Conservation (phyloP, 495 filamentous ascomycete genomes). For the Xylona heveae region DNA sequence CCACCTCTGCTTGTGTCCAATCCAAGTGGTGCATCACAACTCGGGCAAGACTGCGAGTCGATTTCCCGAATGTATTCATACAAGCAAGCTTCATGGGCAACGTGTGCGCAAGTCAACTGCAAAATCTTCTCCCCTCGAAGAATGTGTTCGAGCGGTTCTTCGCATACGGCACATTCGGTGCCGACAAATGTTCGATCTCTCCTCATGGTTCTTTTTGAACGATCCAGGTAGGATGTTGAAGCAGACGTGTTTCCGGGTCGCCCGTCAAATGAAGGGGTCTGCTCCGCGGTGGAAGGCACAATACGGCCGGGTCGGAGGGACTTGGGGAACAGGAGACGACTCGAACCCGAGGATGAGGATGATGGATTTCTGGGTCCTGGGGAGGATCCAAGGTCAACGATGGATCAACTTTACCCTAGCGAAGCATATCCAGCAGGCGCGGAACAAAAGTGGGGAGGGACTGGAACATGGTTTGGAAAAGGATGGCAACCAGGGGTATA, state of each 20-base stretch:
- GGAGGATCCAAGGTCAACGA: too few relatives aligned
- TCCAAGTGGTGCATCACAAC: slow-evolving; percentile 81
- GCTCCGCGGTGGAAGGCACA: too few relatives aligned
- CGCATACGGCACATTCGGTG: slow-evolving; percentile 85
- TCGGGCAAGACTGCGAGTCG: slow-evolving; percentile 86
- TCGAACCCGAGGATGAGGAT: too few relatives aligned
- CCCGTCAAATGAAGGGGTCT: slow-evolving; percentile 26
- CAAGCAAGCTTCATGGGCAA: slow-evolving; percentile 96
- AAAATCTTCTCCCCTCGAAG: slow-evolving; percentile 85
- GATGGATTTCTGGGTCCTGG: too few relatives aligned
- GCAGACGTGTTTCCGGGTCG: slow-evolving; percentile 40
- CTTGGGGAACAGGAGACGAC: too few relatives aligned
- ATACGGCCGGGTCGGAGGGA: too few relatives aligned
- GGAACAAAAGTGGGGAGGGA: too few relatives aligned
- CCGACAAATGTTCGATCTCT: slow-evolving; percentile 91
- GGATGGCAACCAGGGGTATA: too few relatives aligned
- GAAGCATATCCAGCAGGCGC: too few relatives aligned
- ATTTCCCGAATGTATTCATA: slow-evolving; percentile 96
- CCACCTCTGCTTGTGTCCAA: slow-evolving; percentile 90
- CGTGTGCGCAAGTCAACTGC: slow-evolving; percentile 89
- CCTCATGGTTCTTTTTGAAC: slow-evolving; percentile 57
- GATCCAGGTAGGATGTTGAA: slow-evolving; percentile 56
- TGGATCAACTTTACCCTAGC: too few relatives aligned
- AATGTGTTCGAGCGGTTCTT: slow-evolving; percentile 93
- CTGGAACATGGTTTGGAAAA: too few relatives aligned